These are phyloP conservation scores for Capillidium rhysosporum DNA, from an alignment of 371 early-diverging fungal species.

Conservation along the genomic window DNA sequence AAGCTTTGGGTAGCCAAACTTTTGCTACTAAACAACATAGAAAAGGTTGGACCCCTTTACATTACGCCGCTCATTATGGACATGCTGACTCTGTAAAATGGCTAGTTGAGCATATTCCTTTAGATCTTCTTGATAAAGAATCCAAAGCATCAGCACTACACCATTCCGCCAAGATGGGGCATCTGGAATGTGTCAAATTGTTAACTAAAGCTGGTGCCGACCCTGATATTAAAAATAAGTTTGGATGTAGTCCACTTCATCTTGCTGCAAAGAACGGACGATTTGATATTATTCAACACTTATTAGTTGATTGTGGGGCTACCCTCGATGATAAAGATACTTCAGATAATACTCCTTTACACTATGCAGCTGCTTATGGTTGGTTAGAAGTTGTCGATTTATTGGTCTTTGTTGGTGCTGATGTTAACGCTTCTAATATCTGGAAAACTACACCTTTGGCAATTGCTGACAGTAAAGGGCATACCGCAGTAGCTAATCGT, in stretches of 20 bases:
- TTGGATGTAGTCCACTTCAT: slow-evolving; percentile 23
- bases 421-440: slow-evolving; percentile 20
- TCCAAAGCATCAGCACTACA: slow-evolving; percentile 23
- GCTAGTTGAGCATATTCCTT: slow-evolving; percentile 22
- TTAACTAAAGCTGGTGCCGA: slow-evolving; percentile 25
- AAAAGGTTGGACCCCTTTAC: slow-evolving; percentile 23
- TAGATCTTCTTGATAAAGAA: slow-evolving; percentile 18
- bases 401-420: slow-evolving; percentile 20
- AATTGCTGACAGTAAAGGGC: slow-evolving; percentile 35
- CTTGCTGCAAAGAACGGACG: slow-evolving; percentile 26
- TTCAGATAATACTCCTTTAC: slow-evolving; percentile 23
- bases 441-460: slow-evolving; percentile 34
- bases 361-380: slow-evolving; percentile 37
- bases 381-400: slow-evolving; percentile 18
- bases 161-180: slow-evolving; percentile 23
- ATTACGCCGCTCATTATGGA: slow-evolving; percentile 31
- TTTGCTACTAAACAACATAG: slow-evolving; percentile 20
- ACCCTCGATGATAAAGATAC: slow-evolving; percentile 24
- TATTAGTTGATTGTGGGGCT: slow-evolving; percentile 19
- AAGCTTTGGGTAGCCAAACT: slow-evolving; percentile 12
- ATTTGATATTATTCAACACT: slow-evolving; percentile 15
- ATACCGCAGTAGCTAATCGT: slow-evolving; percentile 20
- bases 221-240: slow-evolving; percentile 20
- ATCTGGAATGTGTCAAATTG: slow-evolving; percentile 20
- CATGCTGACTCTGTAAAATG: slow-evolving; percentile 20